A percentile compares a stretch with the other conserved stretches of the same genome.
phyloP scores from a whole-genome alignment of 2,329 filamentous ascomycete species.

The Alternaria sp. region DNA sequence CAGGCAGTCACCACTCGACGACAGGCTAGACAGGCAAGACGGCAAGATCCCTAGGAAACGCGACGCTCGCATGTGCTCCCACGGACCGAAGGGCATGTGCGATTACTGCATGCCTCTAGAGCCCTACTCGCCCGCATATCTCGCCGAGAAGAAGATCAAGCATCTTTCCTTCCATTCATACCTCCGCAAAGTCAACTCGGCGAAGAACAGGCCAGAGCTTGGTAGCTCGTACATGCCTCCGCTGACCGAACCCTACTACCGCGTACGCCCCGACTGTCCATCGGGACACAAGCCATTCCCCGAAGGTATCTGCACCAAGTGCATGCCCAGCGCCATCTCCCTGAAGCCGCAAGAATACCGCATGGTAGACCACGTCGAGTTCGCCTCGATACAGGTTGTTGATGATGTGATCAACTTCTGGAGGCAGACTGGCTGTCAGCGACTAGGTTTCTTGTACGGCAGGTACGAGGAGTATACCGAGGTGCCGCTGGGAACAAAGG shows the following conservation, averaged over 20 bases:
- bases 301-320: conserved; percentile 97
- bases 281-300: conserved; percentile 94
- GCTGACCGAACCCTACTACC: conserved; percentile 89
- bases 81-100: conserved; percentile 98
- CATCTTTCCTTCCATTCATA: conserved; percentile 96
- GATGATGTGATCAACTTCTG: conserved; percentile 92
- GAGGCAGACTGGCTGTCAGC: conserved; percentile 84
- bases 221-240: conserved; percentile 97
- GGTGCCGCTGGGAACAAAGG: conserved; percentile 93
- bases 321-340: conserved; percentile 95
- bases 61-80: conserved; percentile 89
- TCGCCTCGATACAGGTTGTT: conserved; percentile 83
- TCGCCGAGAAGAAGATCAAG: conserved; percentile 97
- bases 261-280: conserved; percentile 88
- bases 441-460: conserved; percentile 90
- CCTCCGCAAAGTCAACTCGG: conserved; percentile 91
- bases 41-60: conserved; percentile 84
- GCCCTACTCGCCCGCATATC: conserved; percentile 87
- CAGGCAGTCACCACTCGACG: conserved; percentile 85
- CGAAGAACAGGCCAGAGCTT: conserved; percentile 94
- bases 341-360: conserved; percentile 92
- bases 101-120: conserved; percentile 98
- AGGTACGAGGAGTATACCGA: conserved; percentile 90
- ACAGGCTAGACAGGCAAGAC: conserved; percentile 84
- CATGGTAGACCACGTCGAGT: conserved; percentile 98